Base-by-base conservation (phyloP, 1,284 basidiomycete genomes). In the Mrakiaceae sp. region DNA sequence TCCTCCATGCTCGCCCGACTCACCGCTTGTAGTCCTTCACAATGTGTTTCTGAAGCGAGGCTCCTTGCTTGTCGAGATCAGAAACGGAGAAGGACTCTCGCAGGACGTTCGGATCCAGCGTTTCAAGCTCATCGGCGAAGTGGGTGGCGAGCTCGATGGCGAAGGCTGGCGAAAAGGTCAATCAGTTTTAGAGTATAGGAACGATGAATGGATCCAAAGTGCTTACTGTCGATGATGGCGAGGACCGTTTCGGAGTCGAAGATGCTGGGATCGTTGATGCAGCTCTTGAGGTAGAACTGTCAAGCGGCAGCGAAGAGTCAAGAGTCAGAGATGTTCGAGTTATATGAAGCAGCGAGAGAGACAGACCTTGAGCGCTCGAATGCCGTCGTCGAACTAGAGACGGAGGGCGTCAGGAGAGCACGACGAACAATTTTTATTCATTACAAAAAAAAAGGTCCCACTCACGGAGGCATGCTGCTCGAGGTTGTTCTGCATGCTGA, bases 61-160 rank as follows among this genome's bases (percentile, higher is more conserved):
- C 40, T 4, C 62, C 62, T 40, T 63, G 62, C 39, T 46, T 48
- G 14, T 56, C 54, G 47, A 63, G 54, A 39, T 63, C 62, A 9
- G 50, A 46, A 39, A 55, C 43, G 4, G 54, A 43, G 54, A 63
- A 63, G 47, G 40, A 48, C 5, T 63, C 54, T 12, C 62, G 16
- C 3, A 63, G 62, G 27, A 63, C 14, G 2, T 63, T 54, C 39
- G 62, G 62, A 12, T 56, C 27, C 42, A 63, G 62, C 0, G 47
- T 43, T 9, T 63, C 54, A 12, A 63, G 62, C 49, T 63, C 62
- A 47, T 63, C 62, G 5, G 54, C 16, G 14, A 63, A 63, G 44
- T 63, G 62, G 11, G 12, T 50, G 5, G 62, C 62, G 12, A 63
- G 62, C 1, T 56, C 6, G 4, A 49, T 14, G 14, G 62, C 62